Conservation (phyloP, 768 basidiomycete genomes). For the Auriscalpium orientale region DNA sequence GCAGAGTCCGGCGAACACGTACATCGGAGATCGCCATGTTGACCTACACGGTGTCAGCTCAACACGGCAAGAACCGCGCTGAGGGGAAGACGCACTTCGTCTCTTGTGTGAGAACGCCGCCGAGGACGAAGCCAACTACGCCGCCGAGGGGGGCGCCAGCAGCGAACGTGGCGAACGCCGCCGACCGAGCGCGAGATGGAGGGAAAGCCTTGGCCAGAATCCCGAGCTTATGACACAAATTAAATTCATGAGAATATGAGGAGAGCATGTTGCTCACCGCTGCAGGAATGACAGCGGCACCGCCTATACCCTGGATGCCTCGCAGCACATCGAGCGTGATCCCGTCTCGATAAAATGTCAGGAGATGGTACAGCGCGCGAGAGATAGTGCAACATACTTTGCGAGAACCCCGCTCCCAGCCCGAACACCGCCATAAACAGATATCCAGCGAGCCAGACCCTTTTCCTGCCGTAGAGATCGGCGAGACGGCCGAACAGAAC, state of each 20-base stretch:
- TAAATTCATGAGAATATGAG: background rate
- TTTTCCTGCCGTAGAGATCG: constrained; percentile 72
- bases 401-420: constrained; percentile 57
- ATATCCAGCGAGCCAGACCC: constrained; percentile 56
- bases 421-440: constrained; percentile 46
- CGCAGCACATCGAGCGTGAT: constrained; percentile 63
- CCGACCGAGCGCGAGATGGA: constrained; percentile 53
- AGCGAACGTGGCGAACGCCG: constrained; percentile 77
- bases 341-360: constrained; percentile 31
- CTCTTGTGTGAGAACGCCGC: constrained; percentile 55
- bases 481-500: constrained; percentile 74
- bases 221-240: constrained; percentile 43
- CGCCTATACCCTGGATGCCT: constrained; percentile 75
- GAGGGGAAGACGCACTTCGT: constrained; percentile 3
- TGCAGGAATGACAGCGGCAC: constrained; percentile 68
- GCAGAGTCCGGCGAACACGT: constrained; percentile 50
- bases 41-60: background rate
- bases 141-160: constrained; percentile 82
- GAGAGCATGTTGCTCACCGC: constrained; percentile 35
- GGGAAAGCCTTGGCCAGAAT: constrained; percentile 79
- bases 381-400: constrained; percentile 28
- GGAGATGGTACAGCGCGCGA: background rate
- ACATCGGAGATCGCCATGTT: constrained; percentile 68
- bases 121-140: constrained; percentile 59
- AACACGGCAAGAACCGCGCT: background rate